Percentiles rank a stretch among this genome's conserved stretches.
Conservation (phyloP, 2,329 filamentous ascomycete genomes). For the Talaromyces sp. region DNA sequence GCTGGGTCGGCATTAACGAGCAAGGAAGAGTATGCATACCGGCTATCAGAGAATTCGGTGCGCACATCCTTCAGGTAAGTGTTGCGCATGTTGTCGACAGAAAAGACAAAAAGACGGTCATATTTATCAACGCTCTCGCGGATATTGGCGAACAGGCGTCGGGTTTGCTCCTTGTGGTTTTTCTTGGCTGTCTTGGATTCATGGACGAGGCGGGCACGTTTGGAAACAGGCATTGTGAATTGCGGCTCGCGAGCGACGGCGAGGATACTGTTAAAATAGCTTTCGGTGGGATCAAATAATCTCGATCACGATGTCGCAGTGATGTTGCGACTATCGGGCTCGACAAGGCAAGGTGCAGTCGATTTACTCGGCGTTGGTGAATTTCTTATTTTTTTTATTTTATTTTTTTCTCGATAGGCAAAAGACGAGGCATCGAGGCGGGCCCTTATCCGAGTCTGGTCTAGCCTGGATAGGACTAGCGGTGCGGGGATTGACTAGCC, state of each 20-base stretch:
- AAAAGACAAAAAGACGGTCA: slow-evolving; percentile 88
- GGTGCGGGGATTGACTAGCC: neutral
- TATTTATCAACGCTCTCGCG: slow-evolving; percentile 79
- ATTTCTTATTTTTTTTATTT: neutral
- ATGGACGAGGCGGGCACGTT: slow-evolving; percentile 82
- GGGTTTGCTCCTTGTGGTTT: slow-evolving; percentile 78
- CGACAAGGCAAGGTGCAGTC: neutral
- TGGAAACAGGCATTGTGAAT: slow-evolving; percentile 82
- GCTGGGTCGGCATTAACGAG: slow-evolving; percentile 11
- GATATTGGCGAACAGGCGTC: slow-evolving; percentile 81
- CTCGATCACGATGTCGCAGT: neutral
- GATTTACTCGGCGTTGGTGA: neutral
- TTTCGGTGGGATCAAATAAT: neutral
- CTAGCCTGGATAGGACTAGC: slow-evolving; percentile 18
- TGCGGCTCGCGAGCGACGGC: neutral
- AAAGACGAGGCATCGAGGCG: slow-evolving; percentile 20
- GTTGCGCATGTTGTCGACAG: slow-evolving; percentile 96
- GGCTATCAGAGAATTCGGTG: slow-evolving; percentile 74
- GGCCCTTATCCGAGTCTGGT: slow-evolving; percentile 27
- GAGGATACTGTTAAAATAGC: neutral
- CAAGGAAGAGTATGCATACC: slow-evolving; percentile 44
- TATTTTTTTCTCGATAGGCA: slow-evolving; percentile 6
- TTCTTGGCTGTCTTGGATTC: slow-evolving; percentile 91
- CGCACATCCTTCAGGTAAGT: slow-evolving; percentile 89
- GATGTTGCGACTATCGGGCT: neutral